Evolutionary conservation across 164 flowering plant genomes (phyloP).

Genomic region (Annona cherimola): DNA sequence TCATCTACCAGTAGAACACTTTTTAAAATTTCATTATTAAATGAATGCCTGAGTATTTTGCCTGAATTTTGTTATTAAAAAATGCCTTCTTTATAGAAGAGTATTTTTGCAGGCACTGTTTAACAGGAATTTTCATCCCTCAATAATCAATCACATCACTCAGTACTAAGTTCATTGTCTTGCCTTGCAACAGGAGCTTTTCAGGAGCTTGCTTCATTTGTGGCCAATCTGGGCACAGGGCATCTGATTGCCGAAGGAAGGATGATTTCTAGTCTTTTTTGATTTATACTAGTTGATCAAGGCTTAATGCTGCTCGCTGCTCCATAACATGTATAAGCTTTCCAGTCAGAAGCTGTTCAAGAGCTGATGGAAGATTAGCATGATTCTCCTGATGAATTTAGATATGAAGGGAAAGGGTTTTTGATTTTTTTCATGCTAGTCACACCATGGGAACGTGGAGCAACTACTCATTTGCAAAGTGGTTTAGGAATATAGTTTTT

Average conservation of each 20-base stretch:
- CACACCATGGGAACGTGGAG: neutral
- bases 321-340: neutral
- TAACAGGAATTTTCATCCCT: neutral
- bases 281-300: neutral
- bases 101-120: neutral
- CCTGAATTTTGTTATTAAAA: too few species aligned
- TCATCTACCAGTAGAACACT: too few species aligned
- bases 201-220: slow-evolving; percentile 91
- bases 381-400: neutral
- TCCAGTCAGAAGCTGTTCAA: neutral
- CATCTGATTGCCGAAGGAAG: slow-evolving; percentile 83
- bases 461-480: neutral
- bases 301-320: neutral
- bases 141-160: neutral
- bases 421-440: neutral
- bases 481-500: neutral
- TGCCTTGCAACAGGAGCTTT: slow-evolving; percentile 42
- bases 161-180: slow-evolving; percentile 5
- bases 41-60: too few species aligned
- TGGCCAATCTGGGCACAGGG: slow-evolving; percentile 77
- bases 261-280: slow-evolving; percentile 27
- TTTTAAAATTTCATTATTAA: too few species aligned
- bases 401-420: neutral
- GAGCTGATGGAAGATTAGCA: neutral
- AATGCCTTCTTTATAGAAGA: neutral